These are phyloP conservation scores for Beauveria sp. DNA, from an alignment of 2,329 filamentous ascomycete genomes.

Conservation along the genomic window DNA sequence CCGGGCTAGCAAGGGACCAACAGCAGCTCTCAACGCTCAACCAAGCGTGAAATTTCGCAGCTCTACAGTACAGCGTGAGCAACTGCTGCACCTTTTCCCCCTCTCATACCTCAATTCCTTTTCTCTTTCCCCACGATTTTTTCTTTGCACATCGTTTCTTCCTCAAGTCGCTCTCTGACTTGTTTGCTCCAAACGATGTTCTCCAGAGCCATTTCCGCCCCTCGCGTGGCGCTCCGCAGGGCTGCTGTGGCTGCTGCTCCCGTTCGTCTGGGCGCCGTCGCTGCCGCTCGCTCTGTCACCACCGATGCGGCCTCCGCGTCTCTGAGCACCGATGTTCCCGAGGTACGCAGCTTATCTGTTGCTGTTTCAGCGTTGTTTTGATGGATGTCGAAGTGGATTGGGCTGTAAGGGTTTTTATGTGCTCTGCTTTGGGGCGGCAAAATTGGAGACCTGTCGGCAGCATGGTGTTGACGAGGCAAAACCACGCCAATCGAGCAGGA, in stretches of 20 bases:
- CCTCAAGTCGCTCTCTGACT: conserved; percentile 1
- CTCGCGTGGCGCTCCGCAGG: conserved; percentile 51
- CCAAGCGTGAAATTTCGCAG: conserved; percentile 37
- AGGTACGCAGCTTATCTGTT: conserved; percentile 27
- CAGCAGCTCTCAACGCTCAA: conserved; percentile 34
- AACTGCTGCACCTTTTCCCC: conserved; percentile 21
- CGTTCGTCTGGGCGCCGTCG: conserved; percentile 21
- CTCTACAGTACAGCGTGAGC: conserved; percentile 22
- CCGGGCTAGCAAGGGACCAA: conserved; percentile 28
- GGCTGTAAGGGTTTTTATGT: background rate
- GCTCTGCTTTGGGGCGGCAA: background rate
- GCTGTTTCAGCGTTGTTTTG: background rate
- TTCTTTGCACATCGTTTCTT: background rate
- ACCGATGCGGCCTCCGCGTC: conserved; percentile 91
- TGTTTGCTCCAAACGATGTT: conserved; percentile 46
- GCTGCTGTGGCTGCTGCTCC: conserved; percentile 39
- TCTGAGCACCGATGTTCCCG: conserved; percentile 63
- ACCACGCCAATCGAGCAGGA: background rate
- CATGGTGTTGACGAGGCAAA: background rate
- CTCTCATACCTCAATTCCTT: conserved; percentile 23
- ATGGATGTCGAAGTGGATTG: background rate
- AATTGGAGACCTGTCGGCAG: background rate
- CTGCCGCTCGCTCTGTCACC: conserved; percentile 69
- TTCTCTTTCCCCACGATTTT: background rate
- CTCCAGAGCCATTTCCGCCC: conserved; percentile 58